Percentiles rank a stretch among this genome's conserved stretches.
These are phyloP conservation scores for Royoungia palumana DNA, from an alignment of 768 basidiomycete species.

Conservation along the genomic window DNA sequence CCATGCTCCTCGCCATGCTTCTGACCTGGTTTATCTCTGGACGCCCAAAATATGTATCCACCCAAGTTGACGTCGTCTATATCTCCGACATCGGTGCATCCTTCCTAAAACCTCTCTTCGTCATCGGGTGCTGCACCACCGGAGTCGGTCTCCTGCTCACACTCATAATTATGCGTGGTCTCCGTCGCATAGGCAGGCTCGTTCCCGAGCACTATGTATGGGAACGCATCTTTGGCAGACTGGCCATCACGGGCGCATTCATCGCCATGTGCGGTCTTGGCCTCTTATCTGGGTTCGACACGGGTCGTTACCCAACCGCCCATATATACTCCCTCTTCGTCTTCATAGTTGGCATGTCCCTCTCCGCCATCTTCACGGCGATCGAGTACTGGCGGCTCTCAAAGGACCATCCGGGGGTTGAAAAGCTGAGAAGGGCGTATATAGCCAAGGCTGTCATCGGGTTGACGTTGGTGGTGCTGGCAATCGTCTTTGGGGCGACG, in stretches of 20 bases:
- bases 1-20: conserved; percentile 67
- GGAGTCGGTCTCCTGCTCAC: conserved; percentile 58
- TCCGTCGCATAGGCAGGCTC: conserved; percentile 68
- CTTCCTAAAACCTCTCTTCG: conserved; percentile 71
- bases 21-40: conserved; percentile 70
- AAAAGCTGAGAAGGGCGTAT: conserved; percentile 52
- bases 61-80: conserved; percentile 59
- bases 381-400: conserved; percentile 68
- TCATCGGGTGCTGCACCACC: conserved; percentile 62
- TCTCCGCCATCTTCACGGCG: conserved; percentile 74
- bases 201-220: conserved; percentile 53
- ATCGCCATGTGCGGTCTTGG: conserved; percentile 65
- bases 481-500: conserved; percentile 59
- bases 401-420: conserved; percentile 46
- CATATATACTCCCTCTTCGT: conserved; percentile 68
- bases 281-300: conserved; percentile 71
- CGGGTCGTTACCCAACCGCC: conserved; percentile 44
- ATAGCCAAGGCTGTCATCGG: conserved; percentile 61
- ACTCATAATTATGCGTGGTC: conserved; percentile 56
- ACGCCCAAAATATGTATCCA: conserved; percentile 45
- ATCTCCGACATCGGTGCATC: conserved; percentile 79
- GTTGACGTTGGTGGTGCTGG: conserved; percentile 51
- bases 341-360: conserved; percentile 67
- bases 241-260: conserved; percentile 60
- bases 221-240: conserved; percentile 50